These are phyloP conservation scores for Schrenkiella parvula DNA, from an alignment of 345 rosid species.

Conservation along the genomic window DNA sequence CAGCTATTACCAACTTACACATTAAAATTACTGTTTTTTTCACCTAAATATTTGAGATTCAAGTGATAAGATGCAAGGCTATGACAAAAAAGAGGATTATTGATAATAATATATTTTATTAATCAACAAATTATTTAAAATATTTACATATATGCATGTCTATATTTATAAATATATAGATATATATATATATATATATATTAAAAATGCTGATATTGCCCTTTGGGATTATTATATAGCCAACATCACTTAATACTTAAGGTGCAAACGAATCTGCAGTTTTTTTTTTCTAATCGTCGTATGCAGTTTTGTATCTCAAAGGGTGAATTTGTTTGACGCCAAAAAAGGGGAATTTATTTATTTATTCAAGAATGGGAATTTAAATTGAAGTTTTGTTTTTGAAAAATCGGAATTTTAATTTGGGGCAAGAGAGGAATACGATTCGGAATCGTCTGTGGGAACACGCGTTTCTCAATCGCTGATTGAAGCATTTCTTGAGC, in stretches of 20 bases:
- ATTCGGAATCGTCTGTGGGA: constrained; percentile 28
- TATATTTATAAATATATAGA: too few species aligned
- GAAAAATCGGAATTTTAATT: neutral
- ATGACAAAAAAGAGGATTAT: too few species aligned
- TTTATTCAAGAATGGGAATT: neutral
- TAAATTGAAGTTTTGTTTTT: neutral
- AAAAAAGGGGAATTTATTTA: neutral
- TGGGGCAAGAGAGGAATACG: constrained; percentile 23
- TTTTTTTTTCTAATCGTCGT: neutral
- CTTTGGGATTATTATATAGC: constrained; percentile 16
- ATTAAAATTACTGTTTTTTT: neutral
- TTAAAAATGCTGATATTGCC: neutral
- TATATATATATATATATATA: neutral
- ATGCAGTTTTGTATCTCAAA: neutral
- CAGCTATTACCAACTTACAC: neutral
- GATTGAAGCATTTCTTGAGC: neutral
- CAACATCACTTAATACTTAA: neutral
- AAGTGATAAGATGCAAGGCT: neutral
- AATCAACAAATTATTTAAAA: neutral
- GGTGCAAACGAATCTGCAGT: constrained; percentile 14
- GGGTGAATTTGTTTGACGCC: neutral
- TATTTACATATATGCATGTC: too few species aligned
- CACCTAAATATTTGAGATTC: neutral
- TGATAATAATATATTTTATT: too few species aligned
- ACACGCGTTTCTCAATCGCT: constrained; percentile 17